These are phyloP conservation scores for Cephalotrichum gorgonifer DNA, from an alignment of 2,329 filamentous ascomycete genomes.

Conservation along the genomic window DNA sequence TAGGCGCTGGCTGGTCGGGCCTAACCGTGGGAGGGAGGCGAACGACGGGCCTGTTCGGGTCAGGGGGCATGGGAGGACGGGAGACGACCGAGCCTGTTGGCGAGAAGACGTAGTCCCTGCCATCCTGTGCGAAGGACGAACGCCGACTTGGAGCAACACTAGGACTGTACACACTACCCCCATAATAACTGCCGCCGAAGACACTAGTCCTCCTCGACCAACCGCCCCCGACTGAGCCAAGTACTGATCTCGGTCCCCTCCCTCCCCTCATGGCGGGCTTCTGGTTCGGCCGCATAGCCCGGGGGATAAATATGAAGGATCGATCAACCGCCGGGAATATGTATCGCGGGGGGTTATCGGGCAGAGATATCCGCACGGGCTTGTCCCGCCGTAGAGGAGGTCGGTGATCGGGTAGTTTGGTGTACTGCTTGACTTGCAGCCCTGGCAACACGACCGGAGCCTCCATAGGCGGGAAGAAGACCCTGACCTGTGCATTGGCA, in stretches of 20 bases:
- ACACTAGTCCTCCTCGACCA: conserved; percentile 81
- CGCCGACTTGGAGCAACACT: conserved; percentile 82
- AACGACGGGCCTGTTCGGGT: conserved; percentile 62
- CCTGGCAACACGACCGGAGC: conserved; percentile 61
- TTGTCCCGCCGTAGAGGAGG: conserved; percentile 92
- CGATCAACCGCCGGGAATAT: conserved; percentile 84
- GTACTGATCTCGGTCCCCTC: conserved; percentile 62
- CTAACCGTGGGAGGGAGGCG: conserved; percentile 60
- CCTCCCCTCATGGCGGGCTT: conserved; percentile 60
- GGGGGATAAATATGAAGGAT: conserved; percentile 96
- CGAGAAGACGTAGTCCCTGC: conserved; percentile 66
- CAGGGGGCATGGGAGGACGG: conserved; percentile 50
- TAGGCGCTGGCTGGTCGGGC: conserved; percentile 10
- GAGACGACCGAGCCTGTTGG: conserved; percentile 72
- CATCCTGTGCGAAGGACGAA: conserved; percentile 61
- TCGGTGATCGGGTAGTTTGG: conserved; percentile 85
- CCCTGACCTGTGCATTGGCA: conserved; percentile 75
- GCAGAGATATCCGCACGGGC: conserved; percentile 86
- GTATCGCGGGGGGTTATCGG: conserved; percentile 68
- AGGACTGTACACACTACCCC: conserved; percentile 67
- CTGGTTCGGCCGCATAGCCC: conserved; percentile 86
- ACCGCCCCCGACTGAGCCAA: conserved; percentile 55
- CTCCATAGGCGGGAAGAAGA: conserved; percentile 68
- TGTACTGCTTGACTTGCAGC: conserved; percentile 81
- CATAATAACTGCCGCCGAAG: conserved; percentile 51